Evolutionary conservation across 2,329 filamentous ascomycete genomes (phyloP).

Genomic region (Aschersonia sp.): DNA sequence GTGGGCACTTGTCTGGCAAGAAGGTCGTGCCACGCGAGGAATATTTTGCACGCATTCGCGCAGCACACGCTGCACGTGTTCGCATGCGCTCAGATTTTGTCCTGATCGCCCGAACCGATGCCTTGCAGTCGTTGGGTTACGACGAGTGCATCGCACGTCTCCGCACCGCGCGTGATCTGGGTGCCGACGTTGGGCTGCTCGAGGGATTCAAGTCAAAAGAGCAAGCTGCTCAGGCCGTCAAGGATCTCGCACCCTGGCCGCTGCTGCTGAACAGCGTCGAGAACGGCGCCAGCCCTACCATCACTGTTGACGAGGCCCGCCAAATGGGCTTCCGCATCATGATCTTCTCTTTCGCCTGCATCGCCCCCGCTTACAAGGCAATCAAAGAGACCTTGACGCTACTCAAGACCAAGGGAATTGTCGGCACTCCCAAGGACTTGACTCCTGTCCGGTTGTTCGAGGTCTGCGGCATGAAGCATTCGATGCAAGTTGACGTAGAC

Average conservation of each 20-base stretch:
- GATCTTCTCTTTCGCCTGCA: constrained; percentile 25
- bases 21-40: constrained; percentile 38
- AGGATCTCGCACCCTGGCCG: constrained; percentile 31
- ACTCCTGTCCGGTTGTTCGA: constrained; percentile 34
- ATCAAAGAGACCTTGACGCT: constrained; percentile 22
- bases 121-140: constrained; percentile 40
- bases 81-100: constrained; percentile 40
- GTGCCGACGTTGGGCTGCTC: constrained; percentile 45
- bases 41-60: constrained; percentile 39
- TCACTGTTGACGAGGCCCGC: constrained; percentile 35
- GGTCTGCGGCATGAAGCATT: constrained; percentile 34
- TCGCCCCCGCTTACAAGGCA: constrained; percentile 31
- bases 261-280: constrained; percentile 43
- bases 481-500: constrained; percentile 29
- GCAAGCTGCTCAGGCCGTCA: constrained; percentile 30
- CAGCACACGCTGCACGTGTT: constrained; percentile 35
- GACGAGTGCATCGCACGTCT: constrained; percentile 39
- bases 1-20: constrained; percentile 48
- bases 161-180: constrained; percentile 32
- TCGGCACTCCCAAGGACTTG: constrained; percentile 25
- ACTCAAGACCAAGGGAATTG: constrained; percentile 23
- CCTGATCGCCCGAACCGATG: constrained; percentile 50
- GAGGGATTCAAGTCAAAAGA: constrained; percentile 40
- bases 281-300: constrained; percentile 38
- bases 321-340: constrained; percentile 43